Evolutionary conservation across 2,329 filamentous ascomycete species (phyloP).

Genomic region (Aspergillus felis): DNA sequence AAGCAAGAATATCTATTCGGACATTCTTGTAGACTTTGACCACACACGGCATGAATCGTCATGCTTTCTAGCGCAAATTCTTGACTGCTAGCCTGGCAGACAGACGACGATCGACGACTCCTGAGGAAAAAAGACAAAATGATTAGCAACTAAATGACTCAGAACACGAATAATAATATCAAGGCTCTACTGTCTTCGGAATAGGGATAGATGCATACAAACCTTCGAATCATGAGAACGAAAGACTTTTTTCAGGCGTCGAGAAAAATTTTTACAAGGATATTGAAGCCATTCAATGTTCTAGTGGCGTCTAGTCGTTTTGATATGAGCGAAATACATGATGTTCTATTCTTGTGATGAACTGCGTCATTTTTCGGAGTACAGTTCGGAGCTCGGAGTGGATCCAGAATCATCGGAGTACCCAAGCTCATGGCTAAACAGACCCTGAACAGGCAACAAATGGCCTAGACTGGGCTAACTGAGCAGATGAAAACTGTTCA

Average conservation of each 20-base stretch:
- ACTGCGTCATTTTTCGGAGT: not conserved
- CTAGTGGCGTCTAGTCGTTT: not conserved
- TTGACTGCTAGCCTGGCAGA: not conserved
- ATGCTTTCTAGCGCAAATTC: not conserved
- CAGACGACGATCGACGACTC: not conserved
- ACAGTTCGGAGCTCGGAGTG: not conserved
- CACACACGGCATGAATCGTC: not conserved
- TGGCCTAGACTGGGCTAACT: not conserved
- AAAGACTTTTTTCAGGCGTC: not conserved
- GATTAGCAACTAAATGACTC: not conserved
- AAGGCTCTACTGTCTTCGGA: not conserved
- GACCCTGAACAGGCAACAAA: not conserved
- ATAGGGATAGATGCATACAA: not conserved
- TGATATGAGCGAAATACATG: not conserved
- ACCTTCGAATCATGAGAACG: not conserved
- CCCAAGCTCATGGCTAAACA: no score
- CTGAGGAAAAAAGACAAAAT: not conserved
- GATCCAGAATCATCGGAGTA: not conserved
- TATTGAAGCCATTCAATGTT: not conserved
- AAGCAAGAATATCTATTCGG: not conserved
- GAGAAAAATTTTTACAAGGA: constrained; percentile 16
- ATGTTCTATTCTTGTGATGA: not conserved
- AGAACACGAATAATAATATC: not conserved
- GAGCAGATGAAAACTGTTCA: not conserved
- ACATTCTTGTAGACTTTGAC: not conserved